Evolutionary conservation across 192 early-diverging fungal species (phyloP).

Genomic region (Umbelopsis sp.): DNA sequence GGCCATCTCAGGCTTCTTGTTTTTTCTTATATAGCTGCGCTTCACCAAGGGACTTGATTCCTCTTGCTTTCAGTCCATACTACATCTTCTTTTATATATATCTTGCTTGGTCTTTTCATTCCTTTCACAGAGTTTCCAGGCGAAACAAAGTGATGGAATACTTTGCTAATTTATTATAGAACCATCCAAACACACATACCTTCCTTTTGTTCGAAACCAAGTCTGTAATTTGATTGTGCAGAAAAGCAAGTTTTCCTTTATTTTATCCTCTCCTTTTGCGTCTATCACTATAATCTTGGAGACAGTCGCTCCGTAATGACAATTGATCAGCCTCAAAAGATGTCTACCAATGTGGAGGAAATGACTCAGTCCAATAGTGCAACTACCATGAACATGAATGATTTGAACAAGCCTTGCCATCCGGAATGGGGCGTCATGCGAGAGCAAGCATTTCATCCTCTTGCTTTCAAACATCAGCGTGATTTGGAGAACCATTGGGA

Average conservation of each 20-base stretch:
- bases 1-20: no score
- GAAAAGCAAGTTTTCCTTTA: no score
- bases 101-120: not conserved
- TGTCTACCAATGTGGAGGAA: not conserved
- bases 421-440: constrained; percentile 43
- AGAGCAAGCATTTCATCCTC: constrained; percentile 42
- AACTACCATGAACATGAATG: constrained; percentile 12
- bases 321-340: constrained; percentile 15
- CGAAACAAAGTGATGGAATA: constrained; percentile 23
- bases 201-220: constrained; percentile 4
- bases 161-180: constrained; percentile 16
- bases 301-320: not conserved
- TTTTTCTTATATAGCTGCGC: no score
- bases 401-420: constrained; percentile 33
- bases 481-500: constrained; percentile 46
- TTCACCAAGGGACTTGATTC: no score
- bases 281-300: not conserved
- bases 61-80: not conserved
- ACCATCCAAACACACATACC: not conserved
- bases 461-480: constrained; percentile 39
- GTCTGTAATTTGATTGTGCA: no score
- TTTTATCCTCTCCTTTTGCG: constrained; percentile 9
- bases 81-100: not conserved
- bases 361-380: constrained; percentile 6
- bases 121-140: constrained; percentile 18